These are phyloP conservation scores for Zizania palustris DNA, from an alignment of 202 grass and related monocot species.

Conservation along the genomic window DNA sequence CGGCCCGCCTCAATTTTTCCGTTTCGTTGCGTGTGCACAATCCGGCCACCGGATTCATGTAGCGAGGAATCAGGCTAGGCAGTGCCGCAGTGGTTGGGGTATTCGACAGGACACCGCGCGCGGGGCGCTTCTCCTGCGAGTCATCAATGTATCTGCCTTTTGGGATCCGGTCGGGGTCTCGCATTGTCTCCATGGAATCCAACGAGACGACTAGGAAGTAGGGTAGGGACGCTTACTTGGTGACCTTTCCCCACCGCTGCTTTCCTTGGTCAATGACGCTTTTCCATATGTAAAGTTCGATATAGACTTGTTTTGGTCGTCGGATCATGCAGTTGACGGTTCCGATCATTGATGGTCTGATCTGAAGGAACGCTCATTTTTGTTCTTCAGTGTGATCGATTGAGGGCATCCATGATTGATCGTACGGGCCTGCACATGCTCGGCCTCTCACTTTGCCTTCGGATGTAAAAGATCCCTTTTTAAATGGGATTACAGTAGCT, in stretches of 20 bases:
- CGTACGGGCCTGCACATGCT: slow-evolving; percentile 2
- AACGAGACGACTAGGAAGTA: neutral
- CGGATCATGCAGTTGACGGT: slow-evolving; percentile 24
- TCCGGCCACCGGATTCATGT: slow-evolving; percentile 34
- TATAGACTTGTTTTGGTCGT: slow-evolving; percentile 27
- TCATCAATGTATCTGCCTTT: slow-evolving; percentile 33
- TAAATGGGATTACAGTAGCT: neutral
- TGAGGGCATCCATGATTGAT: slow-evolving; percentile 20
- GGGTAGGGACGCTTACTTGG: neutral
- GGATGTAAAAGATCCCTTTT: neutral
- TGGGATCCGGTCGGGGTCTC: slow-evolving; percentile 26
- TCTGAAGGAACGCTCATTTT: neutral
- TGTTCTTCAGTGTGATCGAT: neutral
- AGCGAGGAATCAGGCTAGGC: slow-evolving; percentile 4
- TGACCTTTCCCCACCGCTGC: neutral
- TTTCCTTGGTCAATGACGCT: slow-evolving; percentile 32
- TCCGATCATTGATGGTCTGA: neutral
- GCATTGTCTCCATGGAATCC: slow-evolving; percentile 29
- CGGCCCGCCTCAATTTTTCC: neutral
- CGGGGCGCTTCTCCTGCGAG: neutral
- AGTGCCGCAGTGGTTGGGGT: no score
- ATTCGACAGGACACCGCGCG: slow-evolving; percentile 13
- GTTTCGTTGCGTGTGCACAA: slow-evolving; percentile 23
- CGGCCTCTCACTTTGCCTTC: neutral
- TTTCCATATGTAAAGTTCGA: neutral